Percentiles rank a stretch among this genome's conserved stretches.
Evolutionary conservation across 306 rosid genomes (phyloP).

Genomic region (Urtica urens): DNA sequence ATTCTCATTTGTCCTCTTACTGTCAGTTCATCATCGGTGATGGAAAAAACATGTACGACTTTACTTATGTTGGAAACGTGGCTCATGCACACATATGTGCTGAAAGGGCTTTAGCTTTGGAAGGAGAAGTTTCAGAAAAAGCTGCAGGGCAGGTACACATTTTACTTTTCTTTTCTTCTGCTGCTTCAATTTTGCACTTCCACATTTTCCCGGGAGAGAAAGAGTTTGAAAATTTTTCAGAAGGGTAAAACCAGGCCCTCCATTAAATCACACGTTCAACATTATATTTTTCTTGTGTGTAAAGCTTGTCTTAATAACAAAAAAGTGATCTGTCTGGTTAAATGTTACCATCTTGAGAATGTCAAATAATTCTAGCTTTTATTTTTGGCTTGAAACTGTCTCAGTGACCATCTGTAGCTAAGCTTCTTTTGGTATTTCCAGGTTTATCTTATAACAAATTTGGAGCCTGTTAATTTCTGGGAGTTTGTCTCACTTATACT

Average conservation of each 20-base stretch:
- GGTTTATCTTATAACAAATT: slow-evolving; percentile 93
- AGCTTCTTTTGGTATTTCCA: slow-evolving; percentile 28
- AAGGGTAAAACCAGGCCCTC: no score
- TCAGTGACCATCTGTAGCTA: slow-evolving; percentile 15
- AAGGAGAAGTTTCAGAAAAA: slow-evolving; percentile 47
- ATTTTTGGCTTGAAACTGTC: no score
- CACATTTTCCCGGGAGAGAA: no score
- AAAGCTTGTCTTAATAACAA: no score
- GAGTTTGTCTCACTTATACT: slow-evolving; percentile 71
- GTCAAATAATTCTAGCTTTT: no score
- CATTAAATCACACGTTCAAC: no score
- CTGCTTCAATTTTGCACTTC: no score
- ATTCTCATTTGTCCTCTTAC: slow-evolving; percentile 2
- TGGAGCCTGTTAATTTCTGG: slow-evolving; percentile 91
- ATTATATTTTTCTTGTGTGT: not conserved
- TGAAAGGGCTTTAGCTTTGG: slow-evolving; percentile 77
- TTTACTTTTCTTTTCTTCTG: not conserved
- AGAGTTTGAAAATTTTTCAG: no score
- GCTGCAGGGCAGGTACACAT: slow-evolving; percentile 77
- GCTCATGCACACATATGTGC: slow-evolving; percentile 94
- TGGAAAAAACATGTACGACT: slow-evolving; percentile 75
- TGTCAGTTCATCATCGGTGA: slow-evolving; percentile 86
- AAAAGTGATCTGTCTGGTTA: no score
- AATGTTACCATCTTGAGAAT: no score
- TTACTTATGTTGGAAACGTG: slow-evolving; percentile 94